Conservation (phyloP, 1,139 yeast species). For the Yamadazyma conglobata region DNA sequence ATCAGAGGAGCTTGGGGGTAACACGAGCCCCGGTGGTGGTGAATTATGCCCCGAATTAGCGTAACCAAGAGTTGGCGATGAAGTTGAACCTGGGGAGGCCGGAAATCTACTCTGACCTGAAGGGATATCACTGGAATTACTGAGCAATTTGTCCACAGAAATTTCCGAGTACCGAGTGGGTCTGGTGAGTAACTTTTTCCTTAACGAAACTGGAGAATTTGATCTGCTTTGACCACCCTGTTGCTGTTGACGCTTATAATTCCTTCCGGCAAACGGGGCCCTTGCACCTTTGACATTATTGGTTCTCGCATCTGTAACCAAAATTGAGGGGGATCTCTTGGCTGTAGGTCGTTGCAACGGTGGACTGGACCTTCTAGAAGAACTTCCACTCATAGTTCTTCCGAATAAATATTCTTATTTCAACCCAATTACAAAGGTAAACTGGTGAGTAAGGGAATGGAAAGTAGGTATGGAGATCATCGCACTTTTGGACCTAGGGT, state of each 20-base stretch:
- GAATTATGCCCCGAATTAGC: conserved; percentile 11
- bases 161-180: conserved; percentile 59
- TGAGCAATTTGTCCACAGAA: conserved; percentile 65
- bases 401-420: no score
- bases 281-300: conserved; percentile 53
- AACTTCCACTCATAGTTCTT: conserved; percentile 2
- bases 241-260: conserved; percentile 39
- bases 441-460: no score
- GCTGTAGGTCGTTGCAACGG: conserved; percentile 55
- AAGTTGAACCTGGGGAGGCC: conserved; percentile 16
- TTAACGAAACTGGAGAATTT: conserved; percentile 8
- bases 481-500: no score
- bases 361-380: conserved; percentile 11
- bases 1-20: conserved; percentile 7
- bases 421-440: no score
- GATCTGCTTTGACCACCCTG: conserved; percentile 20
- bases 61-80: conserved; percentile 9
- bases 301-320: conserved; percentile 84
- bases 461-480: no score
- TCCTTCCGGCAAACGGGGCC: conserved; percentile 84
- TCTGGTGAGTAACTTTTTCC: conserved; percentile 13
- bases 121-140: conserved; percentile 81
- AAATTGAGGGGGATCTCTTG: conserved; percentile 87
- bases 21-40: conserved; percentile 15
- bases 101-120: conserved; percentile 63